Evolutionary conservation across 768 basidiomycete genomes (phyloP), one percentile per base, ranked within the genome.

Genomic region (Lentinula sp.): DNA sequence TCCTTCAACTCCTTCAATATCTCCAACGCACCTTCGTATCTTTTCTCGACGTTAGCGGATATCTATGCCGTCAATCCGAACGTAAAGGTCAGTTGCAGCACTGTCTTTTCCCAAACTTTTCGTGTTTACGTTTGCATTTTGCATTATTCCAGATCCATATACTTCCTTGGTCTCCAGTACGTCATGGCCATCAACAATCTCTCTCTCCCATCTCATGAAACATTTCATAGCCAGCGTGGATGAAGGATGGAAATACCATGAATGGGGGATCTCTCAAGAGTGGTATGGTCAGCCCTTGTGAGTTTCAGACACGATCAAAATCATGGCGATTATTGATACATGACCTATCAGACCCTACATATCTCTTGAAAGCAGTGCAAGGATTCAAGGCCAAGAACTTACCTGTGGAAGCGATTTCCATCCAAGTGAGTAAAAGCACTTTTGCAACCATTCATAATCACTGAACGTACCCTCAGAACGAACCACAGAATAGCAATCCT

Each of bases 151-250:
- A 76, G 65, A 74, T 88, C 18, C 84, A 88, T 63, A 63, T 88
- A 8, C 54, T 86, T 11, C 86, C 90, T 7, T 91, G 90, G 90
- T 89, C 88, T 21, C 87, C 88, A 3, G 89, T 89, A 67, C 62
- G 81, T 21, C 13, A 31, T 1, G 31, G 21, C 57, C 1, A 8
- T n/a, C 13, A 10, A 43, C 23, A 2, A 39, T 8, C 5, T 37
- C 8, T 13, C 16, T 18, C 23, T 35, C 10, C 5, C 32, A 32
- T 11, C 37, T n/a, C 6, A 5, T 48, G 1, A 59, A 16, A 4
- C 34, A 21, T 21, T 9, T 21, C 15, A 35, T 10, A 90, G 88
- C 89, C 90, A 10, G 86, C 74, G 4, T 92, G 90, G 89, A 89
- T 90, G 88, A 91, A 91, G 71, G 76, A 74, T 46, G 83, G 78